Evolutionary conservation across 371 early-diverging fungal genomes (phyloP).

Genomic region (Syncephalastrum racemosum): DNA sequence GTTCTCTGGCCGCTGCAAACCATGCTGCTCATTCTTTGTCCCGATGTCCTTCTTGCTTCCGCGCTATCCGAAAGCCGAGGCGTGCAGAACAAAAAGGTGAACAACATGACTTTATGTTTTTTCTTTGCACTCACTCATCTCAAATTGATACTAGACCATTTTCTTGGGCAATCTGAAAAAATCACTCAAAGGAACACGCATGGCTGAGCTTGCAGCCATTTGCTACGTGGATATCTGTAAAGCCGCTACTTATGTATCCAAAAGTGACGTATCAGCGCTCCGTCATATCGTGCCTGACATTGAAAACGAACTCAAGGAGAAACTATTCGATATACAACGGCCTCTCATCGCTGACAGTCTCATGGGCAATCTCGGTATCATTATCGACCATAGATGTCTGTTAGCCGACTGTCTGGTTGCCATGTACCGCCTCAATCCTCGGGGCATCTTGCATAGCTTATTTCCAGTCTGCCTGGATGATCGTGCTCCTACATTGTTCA

Average conservation of each 20-base stretch:
- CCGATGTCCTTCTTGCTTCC: conserved; percentile 67
- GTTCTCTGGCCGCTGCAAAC: conserved; percentile 86
- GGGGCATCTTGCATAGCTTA: conserved; percentile 62
- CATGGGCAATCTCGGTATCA: conserved; percentile 55
- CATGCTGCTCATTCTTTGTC: conserved; percentile 78
- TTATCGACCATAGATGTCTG: conserved; percentile 59
- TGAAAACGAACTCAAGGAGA: conserved; percentile 73
- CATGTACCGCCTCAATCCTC: conserved; percentile 73
- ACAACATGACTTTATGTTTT: not conserved
- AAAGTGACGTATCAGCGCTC: conserved; percentile 64
- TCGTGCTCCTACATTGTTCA: conserved; percentile 69
- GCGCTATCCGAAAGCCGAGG: conserved; percentile 46
- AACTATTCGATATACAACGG: conserved; percentile 62
- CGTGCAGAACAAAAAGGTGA: conserved; percentile 45
- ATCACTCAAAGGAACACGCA: conserved; percentile 56
- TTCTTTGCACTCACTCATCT: not conserved
- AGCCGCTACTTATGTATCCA: conserved; percentile 71
- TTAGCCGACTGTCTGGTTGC: conserved; percentile 77
- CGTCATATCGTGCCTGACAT: conserved; percentile 70
- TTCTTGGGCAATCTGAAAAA: conserved; percentile 71
- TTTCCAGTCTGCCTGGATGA: conserved; percentile 71
- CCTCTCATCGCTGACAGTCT: conserved; percentile 59
- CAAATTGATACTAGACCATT: conserved; percentile 33
- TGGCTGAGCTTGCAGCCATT: conserved; percentile 74
- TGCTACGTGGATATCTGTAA: conserved; percentile 83